Evolutionary conservation across 2,329 filamentous ascomycete genomes (phyloP), one percentile per base, ranked within the genome.

Genomic region (Dendryphion nanum): DNA sequence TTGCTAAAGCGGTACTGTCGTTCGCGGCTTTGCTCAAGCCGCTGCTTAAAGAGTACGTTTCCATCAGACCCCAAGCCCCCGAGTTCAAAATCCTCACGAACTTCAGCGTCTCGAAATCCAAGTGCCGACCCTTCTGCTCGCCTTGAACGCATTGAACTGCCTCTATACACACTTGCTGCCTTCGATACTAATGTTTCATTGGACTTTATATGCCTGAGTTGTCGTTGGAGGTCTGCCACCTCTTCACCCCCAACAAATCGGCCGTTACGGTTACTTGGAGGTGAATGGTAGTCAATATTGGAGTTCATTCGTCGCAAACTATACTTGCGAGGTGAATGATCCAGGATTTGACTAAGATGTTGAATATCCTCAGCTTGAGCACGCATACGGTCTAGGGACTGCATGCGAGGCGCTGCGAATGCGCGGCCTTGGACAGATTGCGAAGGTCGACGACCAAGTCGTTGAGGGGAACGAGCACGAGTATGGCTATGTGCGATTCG

Each of bases 371-470:
- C 66, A 26, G 51, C 53, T 35, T 70, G 57, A 17, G 68, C 54
- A 40, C 68, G 64, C 50, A 70, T 65, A 12, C 67, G 66, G 20
- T 76, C 71, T 3, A 76, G 56, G 3, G 72, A 76, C 42, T 75
- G 73, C 52, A 71, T 69, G 21, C 74, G 64, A 5, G 75, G 73
- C 15, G 73, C 73, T 19, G 71, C 67, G 43, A 78, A 78, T 0
- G 74, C 74, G 33, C 72, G 73, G 13, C 75, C 75, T 55, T 74
- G 74, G 1, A 70, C 59, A 18, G 61, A 61, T 20, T 53, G 50
- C 1, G 70, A 71, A 14, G 65, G 57, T 6, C 63, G 59, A 12
- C 64, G 55, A 16, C 52, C 51, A 7, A 64, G 48, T 33, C 46
- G 59, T 31, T 42, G 45, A 45, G 57, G 49, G 4, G 59, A 59